These are phyloP conservation scores for Fraxinus platypoda DNA, from an alignment of 305 asterid species.

Conservation along the genomic window DNA sequence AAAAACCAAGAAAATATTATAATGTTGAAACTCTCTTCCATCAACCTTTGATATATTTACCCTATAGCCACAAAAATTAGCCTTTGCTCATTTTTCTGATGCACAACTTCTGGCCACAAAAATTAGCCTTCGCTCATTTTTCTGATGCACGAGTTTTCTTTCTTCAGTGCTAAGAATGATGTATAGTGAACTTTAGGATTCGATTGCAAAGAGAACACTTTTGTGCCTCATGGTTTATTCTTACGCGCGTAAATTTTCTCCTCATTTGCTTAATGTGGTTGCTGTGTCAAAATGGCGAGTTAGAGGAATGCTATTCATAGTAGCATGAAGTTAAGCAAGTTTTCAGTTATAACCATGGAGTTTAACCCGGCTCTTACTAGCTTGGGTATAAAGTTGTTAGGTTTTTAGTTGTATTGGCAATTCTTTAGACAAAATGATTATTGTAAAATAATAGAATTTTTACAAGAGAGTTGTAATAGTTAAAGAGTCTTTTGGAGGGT, in stretches of 20 bases:
- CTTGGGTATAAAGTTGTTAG: conserved; percentile 33
- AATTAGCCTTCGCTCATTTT: neutral
- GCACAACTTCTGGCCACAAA: too few species aligned
- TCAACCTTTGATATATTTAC: too few species aligned
- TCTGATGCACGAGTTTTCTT: neutral
- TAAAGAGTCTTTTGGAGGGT: too few species aligned
- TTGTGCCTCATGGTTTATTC: neutral
- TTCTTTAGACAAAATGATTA: too few species aligned
- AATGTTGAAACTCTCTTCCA: too few species aligned
- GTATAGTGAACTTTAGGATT: neutral
- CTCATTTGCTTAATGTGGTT: conserved; percentile 22
- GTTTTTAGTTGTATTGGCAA: too few species aligned
- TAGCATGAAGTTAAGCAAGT: conserved; percentile 25
- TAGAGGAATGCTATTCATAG: conserved; percentile 32
- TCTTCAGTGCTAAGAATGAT: neutral
- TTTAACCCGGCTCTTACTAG: conserved; percentile 61
- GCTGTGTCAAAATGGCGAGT: conserved; percentile 51
- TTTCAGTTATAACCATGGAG: conserved; percentile 59
- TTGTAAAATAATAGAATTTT: too few species aligned
- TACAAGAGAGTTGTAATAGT: too few species aligned
- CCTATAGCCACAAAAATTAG: too few species aligned
- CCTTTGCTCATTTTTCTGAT: too few species aligned
- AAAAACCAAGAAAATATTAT: too few species aligned
- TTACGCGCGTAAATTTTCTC: neutral
- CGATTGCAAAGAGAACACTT: neutral